Evolutionary conservation across 2,329 filamentous ascomycete species (phyloP), one percentile per base, ranked within the genome.

Genomic region (Pseudogymnoascus sp.): DNA sequence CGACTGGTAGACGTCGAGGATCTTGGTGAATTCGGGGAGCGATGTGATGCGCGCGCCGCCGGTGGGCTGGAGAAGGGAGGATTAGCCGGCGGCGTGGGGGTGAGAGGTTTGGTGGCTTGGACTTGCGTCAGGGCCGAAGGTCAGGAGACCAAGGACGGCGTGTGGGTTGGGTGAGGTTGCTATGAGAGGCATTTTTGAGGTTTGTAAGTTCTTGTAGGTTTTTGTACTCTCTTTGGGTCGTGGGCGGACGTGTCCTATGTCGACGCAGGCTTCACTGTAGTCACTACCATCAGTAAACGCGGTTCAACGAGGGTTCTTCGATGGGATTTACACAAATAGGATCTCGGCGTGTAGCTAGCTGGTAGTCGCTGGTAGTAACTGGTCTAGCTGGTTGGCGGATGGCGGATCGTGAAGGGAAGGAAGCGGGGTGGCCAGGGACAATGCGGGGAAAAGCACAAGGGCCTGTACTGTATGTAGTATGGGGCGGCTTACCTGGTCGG

Each of bases 61-160:
- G 37, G 70, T 66, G n/a, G 45, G 45, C 45, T 55, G 21, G 10
- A 70, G 66, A 10, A 19, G 45, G 19, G 38, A 19, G 4, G 13
- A 13, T 56, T 56, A 52, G 57, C 60, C 9, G 59, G 26, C 23
- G 9, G 19, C 15, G 38, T 21, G 33, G 45, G 48, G 38, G 28
- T 55, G 5, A n/a, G 37, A 28, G 37, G 2, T 35, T 15, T 15
- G 19, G 13, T 71, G 70, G 52, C 13, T 33, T 33, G 15, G 52
- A 56, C n/a, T 56, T 33, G 79, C 78, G 61, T 82, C 81, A 2
- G 88, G 83, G 28, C 87, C 88, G 75, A 90, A 91, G 69, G 87
- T 92, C 90, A 95, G 94, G 59, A 91, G 79, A 65, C 90, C 90
- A 37, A 95, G 83, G 77, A 95, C 90, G 67, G 90, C 78, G 64